phyloP scores from a whole-genome alignment of 441 rosid genomes.

The Gossypium gossypioides region DNA sequence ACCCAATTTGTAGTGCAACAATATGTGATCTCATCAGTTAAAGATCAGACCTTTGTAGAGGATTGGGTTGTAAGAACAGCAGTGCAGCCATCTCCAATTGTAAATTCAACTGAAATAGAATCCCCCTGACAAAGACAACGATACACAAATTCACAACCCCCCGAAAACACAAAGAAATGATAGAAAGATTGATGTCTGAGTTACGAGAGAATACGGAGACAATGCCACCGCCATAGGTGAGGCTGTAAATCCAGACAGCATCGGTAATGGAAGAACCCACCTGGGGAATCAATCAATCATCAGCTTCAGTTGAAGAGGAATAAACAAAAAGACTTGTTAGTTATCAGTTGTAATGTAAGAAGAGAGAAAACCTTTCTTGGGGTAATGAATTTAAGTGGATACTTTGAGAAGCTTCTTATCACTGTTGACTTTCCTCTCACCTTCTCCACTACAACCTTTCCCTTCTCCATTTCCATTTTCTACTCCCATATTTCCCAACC shows the following conservation, averaged over 20 bases:
- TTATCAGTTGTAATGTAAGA: background rate
- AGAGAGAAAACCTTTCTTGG: conserved; percentile 51
- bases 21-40: background rate
- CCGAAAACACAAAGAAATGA: background rate
- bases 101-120: conserved; percentile 54
- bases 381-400: conserved; percentile 87
- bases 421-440: conserved; percentile 65
- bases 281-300: conserved; percentile 27
- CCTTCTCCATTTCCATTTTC: conserved; percentile 35
- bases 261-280: conserved; percentile 63
- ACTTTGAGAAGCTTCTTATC: conserved; percentile 66
- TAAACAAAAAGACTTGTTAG: background rate
- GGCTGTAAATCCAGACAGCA: conserved; percentile 78
- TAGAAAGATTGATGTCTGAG: background rate
- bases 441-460: conserved; percentile 58
- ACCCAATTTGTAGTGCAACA: conserved; percentile 4
- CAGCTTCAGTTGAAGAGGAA: background rate
- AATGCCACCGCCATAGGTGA: conserved; percentile 89
- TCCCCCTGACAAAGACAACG: conserved; percentile 48
- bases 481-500: background rate
- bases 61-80: conserved; percentile 78
- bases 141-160: background rate
- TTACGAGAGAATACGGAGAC: conserved; percentile 48
- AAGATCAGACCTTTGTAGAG: conserved; percentile 64
- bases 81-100: conserved; percentile 63